Base-by-base conservation (phyloP, 163 green algal genomes). In the Volvox carteri region DNA sequence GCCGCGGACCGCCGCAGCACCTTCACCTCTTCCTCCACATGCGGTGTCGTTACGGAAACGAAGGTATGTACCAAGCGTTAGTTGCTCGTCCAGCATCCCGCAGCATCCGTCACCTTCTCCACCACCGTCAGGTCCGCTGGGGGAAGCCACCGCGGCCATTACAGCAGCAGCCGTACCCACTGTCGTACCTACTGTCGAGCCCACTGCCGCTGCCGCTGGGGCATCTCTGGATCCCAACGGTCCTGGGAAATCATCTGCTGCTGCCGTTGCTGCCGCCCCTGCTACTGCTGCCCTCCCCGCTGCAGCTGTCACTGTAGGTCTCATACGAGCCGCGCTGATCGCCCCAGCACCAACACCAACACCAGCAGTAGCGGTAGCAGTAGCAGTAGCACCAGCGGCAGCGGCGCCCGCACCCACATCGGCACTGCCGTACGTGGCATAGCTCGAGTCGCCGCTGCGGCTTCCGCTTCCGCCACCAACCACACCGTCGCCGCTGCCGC, bases 361-460 rank as follows among this genome's bases (percentile, higher is more conserved):
- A 28, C 42, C 42, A 44, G 74, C 74, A 41, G 46, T 19, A 41
- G 21, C 21, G 14, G 41, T 41, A 41, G 72, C 42, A 65, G 41
- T 18, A 23, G 23, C 73, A 44, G 73, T 46, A 23, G 42, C 42
- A 19, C 21, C 42, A 4, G 44, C 44, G 37, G 44, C 44, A n/a
- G 46, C 48, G 33, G 48, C 72, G 25, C 41, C 41, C 19, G 72
- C 23, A 8, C 41, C 39, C 23, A 33, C 46, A 44, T 9, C 33
- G 30, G 7, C 65, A 75, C 9, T 42, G 18, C 33, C 50, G 37
- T 62, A 78, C 3, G 46, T 78, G 30, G 60, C 79, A 9, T 78
- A 78, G 41, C 79, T 78, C 8, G 79, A 86, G 28, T 86, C 79
- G 6, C 60, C 79, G 44, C 79, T 86, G 62, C 79, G 35, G 44